Base-by-base conservation (phyloP, 139 green algal genomes). In the Coccomyxa sp. region DNA sequence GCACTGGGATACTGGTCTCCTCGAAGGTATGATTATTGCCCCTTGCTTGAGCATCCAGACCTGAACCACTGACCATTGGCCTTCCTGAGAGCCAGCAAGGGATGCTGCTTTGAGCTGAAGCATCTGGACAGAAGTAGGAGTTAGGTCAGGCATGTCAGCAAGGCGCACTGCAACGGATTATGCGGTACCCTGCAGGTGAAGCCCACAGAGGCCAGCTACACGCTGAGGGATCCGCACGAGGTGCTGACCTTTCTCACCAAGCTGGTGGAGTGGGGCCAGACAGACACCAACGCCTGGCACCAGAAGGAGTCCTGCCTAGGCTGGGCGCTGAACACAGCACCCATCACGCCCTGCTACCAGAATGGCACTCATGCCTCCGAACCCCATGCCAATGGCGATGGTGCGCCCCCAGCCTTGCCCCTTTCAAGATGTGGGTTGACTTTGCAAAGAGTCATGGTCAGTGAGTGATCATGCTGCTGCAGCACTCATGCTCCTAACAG, bases 1-100 rank as follows among this genome's bases (percentile, higher is more conserved):
- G 88, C 27, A 80, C 88, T 16, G 94, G 94, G 76, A 89, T 98
- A 41, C 84, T 98, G 1, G 95, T 98, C 39, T 91, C 86, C 75
- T 90, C 81, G 55, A 92, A 92, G 71, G 81, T 82, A 27, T 9
- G 33, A 10, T 39, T 14, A 31, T 16, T 58, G 14, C 58, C 58
- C 44, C 44, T 14, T 64, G 3, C 50, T 22, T 22, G 18, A 64
- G 18, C 50, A 64, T 64, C 27, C 50, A 6, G 18, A 64, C 18
- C 50, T 31, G 50, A 18, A 31, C 5, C 1, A 2, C 5, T 7
- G 50, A 18, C 50, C 50, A 64, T 22, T 64, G 3, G 5, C 50
- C 27, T 6, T 64, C 5, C 50, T 64, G 50, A 64, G 27, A 64
- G 5, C 2, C 22, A 64, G 5, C 50, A 7, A 64, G 50, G 50